These are phyloP conservation scores for Botrytis pseudocinerea DNA, from an alignment of 2,329 filamentous ascomycete genomes.

Conservation along the genomic window DNA sequence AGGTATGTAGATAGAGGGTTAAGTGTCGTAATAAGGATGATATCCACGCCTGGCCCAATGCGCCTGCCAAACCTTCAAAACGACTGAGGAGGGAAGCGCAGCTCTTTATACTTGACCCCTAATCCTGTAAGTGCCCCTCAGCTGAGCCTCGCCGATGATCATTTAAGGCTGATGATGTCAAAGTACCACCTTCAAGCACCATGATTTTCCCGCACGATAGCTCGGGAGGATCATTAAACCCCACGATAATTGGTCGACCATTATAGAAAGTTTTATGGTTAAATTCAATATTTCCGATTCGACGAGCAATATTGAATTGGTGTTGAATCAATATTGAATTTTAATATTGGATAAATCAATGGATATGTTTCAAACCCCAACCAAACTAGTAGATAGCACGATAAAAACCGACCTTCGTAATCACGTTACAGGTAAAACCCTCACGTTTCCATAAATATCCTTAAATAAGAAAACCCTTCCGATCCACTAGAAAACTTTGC, in stretches of 20 bases:
- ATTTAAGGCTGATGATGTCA: conserved; percentile 16
- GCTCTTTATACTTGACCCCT: conserved; percentile 11
- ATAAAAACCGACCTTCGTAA: neutral
- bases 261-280: conserved; percentile 1
- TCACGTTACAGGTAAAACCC: conserved; percentile 18
- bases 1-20: neutral
- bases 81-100: neutral
- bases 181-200: neutral
- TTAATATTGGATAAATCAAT: conserved; percentile 9
- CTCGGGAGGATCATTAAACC: neutral
- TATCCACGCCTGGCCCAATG: neutral
- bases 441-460: conserved; percentile 17
- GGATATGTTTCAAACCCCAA: conserved; percentile 15
- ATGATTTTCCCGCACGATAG: neutral
- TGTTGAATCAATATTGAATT: neutral
- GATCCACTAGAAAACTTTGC: conserved; percentile 16
- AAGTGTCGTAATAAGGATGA: neutral
- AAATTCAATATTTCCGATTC: conserved; percentile 6
- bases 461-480: neutral
- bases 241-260: conserved; percentile 1
- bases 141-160: conserved; percentile 1
- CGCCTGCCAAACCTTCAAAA: neutral
- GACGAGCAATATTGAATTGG: neutral
- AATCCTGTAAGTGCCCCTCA: neutral
- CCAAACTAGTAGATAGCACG: conserved; percentile 15